Evolutionary conservation across 2,329 filamentous ascomycete species (phyloP), one percentile per base, ranked within the genome.

Genomic region (Hymenoscyphus fraxineus): DNA sequence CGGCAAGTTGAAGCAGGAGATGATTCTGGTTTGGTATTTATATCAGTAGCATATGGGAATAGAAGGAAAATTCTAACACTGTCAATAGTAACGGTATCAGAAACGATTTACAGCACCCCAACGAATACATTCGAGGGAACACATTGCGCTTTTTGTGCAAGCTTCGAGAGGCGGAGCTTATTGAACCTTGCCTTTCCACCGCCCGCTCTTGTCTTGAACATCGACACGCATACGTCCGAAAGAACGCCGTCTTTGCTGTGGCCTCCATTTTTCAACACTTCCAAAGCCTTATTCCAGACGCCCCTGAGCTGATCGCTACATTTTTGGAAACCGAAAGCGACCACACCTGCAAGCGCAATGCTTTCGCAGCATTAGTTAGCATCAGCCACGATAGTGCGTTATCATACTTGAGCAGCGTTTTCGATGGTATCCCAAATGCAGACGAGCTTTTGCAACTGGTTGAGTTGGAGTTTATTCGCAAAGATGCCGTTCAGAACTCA

Each of bases 91-190:
- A 99, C 79, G 95, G 95, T 70, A 98, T 99, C 75, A 89, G 94
- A 75, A 97, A 98, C 78, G 95, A 99, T 76, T 83, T 99, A 66
- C 94, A 98, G 77, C 94, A 97, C 74, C 88, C 95, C 64, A 98
- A 99, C 82, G 95, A 99, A 83, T 99, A 97, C 79, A 93, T 99
- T 71, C 88, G 95, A 71, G 95, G 95, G 76, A 97, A 97, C 77
- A 99, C 95, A n/a, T 83, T 99, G 67, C 92, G 95, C 74, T 99
- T 98, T 80, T 87, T 99, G 66, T 95, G 90, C 84, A 99, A 99
- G 82, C 85, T 99, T 67, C 89, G 93, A 71, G 95, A 99, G 78
- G 85, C 94, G 61, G 95, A 99, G 80, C 88, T 99, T 68, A 93
- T 99, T 71, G 95, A 99, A 79, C 95, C 95, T 59, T 87, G 98